phyloP scores from a whole-genome alignment of 257 asterid genomes.

The Nyctanthes arbortristis region DNA sequence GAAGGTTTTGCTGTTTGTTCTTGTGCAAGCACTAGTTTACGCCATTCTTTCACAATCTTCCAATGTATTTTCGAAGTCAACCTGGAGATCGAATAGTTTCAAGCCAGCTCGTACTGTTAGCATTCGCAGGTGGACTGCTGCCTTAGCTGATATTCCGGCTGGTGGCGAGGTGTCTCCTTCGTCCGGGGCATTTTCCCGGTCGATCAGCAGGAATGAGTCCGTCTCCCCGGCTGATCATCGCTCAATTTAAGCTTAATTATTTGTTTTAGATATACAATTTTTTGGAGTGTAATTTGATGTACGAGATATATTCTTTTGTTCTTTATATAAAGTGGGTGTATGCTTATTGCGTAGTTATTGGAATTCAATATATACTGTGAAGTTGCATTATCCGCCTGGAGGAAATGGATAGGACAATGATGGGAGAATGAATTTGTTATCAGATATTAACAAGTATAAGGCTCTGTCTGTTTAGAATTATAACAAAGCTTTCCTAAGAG shows the following conservation, averaged over 20 bases:
- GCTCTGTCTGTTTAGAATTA: no score
- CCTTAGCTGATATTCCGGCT: slow-evolving; percentile 62
- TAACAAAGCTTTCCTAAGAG: no score
- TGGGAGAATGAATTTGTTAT: no score
- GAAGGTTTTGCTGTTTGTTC: slow-evolving; percentile 53
- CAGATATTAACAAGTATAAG: no score
- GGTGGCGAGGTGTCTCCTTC: slow-evolving; percentile 54
- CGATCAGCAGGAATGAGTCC: slow-evolving; percentile 27
- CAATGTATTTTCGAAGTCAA: slow-evolving; percentile 56
- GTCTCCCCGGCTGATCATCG: neutral
- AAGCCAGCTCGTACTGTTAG: slow-evolving; percentile 57
- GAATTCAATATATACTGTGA: no score
- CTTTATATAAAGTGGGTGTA: no score
- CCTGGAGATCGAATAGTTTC: slow-evolving; percentile 55
- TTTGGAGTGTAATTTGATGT: neutral
- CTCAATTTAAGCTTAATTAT: no score
- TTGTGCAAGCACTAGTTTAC: slow-evolving; percentile 69
- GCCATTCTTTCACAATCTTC: slow-evolving; percentile 65
- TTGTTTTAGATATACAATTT: neutral
- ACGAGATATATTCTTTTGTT: no score
- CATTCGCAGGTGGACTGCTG: slow-evolving; percentile 73
- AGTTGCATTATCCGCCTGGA: no score
- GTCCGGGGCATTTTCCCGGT: slow-evolving; percentile 30
- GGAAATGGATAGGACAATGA: no score
- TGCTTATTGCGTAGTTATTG: no score